Conservation (phyloP, 352 stramenopile species). For the Phytophthora hibernalis region DNA sequence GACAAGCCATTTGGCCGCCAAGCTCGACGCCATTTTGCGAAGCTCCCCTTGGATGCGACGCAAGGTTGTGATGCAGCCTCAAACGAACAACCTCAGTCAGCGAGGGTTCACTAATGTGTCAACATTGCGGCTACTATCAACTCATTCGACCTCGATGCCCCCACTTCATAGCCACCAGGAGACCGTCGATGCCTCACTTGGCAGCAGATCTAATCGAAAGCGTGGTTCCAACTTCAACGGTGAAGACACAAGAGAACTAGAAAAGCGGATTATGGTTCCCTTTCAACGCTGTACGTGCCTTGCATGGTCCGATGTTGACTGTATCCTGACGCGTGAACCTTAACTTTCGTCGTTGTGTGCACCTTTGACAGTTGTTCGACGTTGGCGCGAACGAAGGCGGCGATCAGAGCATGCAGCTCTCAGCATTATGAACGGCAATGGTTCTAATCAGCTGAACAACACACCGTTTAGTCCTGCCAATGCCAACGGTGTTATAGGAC, state of each 20-base stretch:
- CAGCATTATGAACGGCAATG: constrained; percentile 55
- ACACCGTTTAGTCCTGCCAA: constrained; percentile 5
- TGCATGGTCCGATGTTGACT: not conserved
- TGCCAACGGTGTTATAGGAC: constrained; percentile 16
- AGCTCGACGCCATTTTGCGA: constrained; percentile 67
- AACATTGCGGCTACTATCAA: constrained; percentile 14
- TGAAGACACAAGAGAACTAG: constrained; percentile 16
- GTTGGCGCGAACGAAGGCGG: constrained; percentile 68
- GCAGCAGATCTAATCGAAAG: constrained; percentile 21
- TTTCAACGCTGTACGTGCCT: constrained; percentile 61
- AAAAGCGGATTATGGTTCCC: constrained; percentile 50
- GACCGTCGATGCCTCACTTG: constrained; percentile 6
- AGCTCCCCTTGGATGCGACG: constrained; percentile 63
- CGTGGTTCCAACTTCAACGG: constrained; percentile 1
- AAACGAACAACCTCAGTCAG: constrained; percentile 30
- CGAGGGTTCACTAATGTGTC: constrained; percentile 23
- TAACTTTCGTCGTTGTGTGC: not conserved
- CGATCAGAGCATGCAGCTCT: constrained; percentile 55
- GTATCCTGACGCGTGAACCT: not conserved
- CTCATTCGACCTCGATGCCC: not conserved
- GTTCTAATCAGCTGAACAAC: constrained; percentile 17
- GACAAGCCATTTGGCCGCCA: constrained; percentile 54
- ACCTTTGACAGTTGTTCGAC: constrained; percentile 52
- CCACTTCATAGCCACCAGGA: constrained; percentile 16
- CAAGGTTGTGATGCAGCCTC: constrained; percentile 61